These are phyloP conservation scores for Aaosphaeria arxii DNA, from an alignment of 2,329 filamentous ascomycete species.

Conservation along the genomic window DNA sequence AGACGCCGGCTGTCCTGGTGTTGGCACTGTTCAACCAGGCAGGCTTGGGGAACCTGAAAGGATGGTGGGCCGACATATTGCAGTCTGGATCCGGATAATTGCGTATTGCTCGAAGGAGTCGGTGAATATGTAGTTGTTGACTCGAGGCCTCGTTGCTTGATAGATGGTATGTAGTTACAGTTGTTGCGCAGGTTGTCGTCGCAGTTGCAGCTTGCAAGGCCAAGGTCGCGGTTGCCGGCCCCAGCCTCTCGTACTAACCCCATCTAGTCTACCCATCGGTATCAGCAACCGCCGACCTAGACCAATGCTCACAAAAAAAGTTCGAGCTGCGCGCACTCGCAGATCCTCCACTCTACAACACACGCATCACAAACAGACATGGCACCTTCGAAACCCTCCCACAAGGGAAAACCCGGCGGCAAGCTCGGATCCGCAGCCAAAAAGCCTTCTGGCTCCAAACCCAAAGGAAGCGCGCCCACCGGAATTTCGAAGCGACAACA, in stretches of 20 bases:
- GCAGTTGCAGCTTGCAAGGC: constrained; percentile 21
- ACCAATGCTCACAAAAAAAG: neutral
- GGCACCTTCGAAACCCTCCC: constrained; percentile 26
- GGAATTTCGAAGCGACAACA: constrained; percentile 42
- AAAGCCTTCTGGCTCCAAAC: constrained; percentile 10
- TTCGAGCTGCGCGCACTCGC: neutral
- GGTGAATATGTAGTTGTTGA: neutral
- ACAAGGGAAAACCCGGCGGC: constrained; percentile 15
- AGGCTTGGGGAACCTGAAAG: constrained; percentile 67
- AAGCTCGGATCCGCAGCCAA: constrained; percentile 8
- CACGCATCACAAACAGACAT: constrained; percentile 8
- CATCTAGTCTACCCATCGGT: constrained; percentile 8
- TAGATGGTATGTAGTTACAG: too few species aligned
- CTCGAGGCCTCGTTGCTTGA: too few species aligned
- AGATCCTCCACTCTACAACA: too few species aligned
- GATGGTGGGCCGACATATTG: constrained; percentile 45
- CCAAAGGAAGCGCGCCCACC: constrained; percentile 27
- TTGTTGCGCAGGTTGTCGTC: neutral
- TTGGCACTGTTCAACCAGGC: constrained; percentile 65
- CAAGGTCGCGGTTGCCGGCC: constrained; percentile 15
- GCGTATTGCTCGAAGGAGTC: neutral
- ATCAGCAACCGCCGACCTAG: constrained; percentile 27
- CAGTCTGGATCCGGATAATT: constrained; percentile 3
- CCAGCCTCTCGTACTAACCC: neutral
- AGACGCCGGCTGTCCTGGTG: constrained; percentile 63